Base-by-base conservation (phyloP, 108 stramenopile genomes). In the Pseudonitzschia multistriata region DNA sequence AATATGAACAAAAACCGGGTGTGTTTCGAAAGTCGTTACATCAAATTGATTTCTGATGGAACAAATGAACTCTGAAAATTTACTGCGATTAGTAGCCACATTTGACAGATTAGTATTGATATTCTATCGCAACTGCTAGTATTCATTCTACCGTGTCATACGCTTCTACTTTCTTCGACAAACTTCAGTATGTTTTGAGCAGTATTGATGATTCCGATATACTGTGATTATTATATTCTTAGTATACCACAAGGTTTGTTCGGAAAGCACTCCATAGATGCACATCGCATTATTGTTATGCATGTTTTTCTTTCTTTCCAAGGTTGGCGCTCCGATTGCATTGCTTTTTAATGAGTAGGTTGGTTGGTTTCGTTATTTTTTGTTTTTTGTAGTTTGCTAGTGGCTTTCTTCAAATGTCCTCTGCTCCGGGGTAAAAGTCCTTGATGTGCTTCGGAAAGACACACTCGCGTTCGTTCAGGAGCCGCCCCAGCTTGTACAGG, bases 381-480 rank as follows among this genome's bases (percentile, higher is more conserved):
- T 10, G 11, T 55, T 54, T 55, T 30, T 55, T 25, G 29, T 0
- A 55, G 5, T 55, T 52, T 52, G 21, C 22, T 22, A 19, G 21
- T 0, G 3, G 15, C 35, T 17, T 33, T 10, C 1, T 14, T 67
- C 78, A 82, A 53, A 92, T 79, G 77, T 94, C 93, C 67, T 74
- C 77, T 10, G 74, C 88, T 47, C 93, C 93, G 37, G 93, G 93
- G 70, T 86, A 88, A 74, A 85, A 94, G 60, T 94, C 93, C 21
- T 87, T 83, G 45, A 94, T 84, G 68, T 77, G 88, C n/a, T 88
- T 86, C 27, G 90, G 89, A 54, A 73, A 76, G 50, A 87, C 85
- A 14, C 83, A 74, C 67, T 87, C 88, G 60, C 84, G 78, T 57
- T 90, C 88, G 72, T 94, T 92, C 60, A 88, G 80, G 50, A 76